Evolutionary conservation across 192 early-diverging fungal species (phyloP), one percentile per base, ranked within the genome.

Genomic region (Coemansia sp.): DNA sequence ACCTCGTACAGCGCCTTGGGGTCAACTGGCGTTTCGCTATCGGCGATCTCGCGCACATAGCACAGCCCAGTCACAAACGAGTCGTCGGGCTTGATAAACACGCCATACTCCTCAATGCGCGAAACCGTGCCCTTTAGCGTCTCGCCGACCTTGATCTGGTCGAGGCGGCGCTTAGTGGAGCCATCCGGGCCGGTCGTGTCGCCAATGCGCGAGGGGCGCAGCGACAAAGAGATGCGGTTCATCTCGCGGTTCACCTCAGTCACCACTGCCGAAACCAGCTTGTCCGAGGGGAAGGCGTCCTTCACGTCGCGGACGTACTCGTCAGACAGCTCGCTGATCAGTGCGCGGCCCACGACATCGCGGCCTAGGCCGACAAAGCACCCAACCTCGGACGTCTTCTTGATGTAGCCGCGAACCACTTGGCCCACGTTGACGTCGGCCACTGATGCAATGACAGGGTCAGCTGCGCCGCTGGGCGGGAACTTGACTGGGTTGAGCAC

Each of bases 271-370:
- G 79, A 84, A 11, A 97, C 94, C 27, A 94, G 70, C 68, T 92
- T 89, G 10, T 92, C 95, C 6, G 84, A 57, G 9, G 84, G 84
- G 77, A 91, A 93, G 7, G 86, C 79, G 14, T 53, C 65, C 79
- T 92, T 89, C 86, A 94, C 94, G 64, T 97, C 93, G 63, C 93
- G 92, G 41, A 97, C 73, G 60, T 86, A 97, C 31, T 87, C 90
- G 82, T 97, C 94, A 3, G 89, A 92, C 15, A 98, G 62, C 64
- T 97, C 89, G 32, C 89, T 82, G 67, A 98, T 95, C 76, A 94
- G 89, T 39, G 94, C 94, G 57, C 93, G 89, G 17, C 83, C 96
- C 59, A 73, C 73, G 24, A 92, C 38, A 10, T 81, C 69, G 58
- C 81, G 87, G 41, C 86, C 87, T 29, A 96, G 75, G 17, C 77